Percentiles rank a stretch among this genome's conserved stretches.
These are phyloP conservation scores for Periconia sp. DNA, from an alignment of 2,329 filamentous ascomycete genomes.

Conservation along the genomic window DNA sequence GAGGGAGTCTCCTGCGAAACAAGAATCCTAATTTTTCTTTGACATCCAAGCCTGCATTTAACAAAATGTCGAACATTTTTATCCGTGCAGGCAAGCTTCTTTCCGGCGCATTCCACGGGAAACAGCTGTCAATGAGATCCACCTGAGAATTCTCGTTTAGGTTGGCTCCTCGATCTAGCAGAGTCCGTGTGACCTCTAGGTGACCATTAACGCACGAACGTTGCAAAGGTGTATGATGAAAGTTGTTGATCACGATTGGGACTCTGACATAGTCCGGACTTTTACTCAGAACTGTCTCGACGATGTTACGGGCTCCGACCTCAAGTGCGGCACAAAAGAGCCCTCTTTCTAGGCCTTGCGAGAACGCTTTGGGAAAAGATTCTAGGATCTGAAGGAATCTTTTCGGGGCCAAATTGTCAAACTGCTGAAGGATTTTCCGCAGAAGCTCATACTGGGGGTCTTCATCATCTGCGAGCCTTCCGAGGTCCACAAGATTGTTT, in stretches of 20 bases:
- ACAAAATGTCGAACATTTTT: too few relatives aligned
- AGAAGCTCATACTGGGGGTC: neutral
- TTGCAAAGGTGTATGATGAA: neutral
- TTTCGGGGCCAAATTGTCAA: neutral
- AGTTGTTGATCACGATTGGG: neutral
- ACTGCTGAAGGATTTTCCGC: neutral
- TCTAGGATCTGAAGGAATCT: neutral
- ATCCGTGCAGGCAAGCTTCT: too few relatives aligned
- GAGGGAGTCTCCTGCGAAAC: too few relatives aligned
- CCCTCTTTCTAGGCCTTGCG: neutral
- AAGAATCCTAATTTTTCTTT: too few relatives aligned
- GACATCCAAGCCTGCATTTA: too few relatives aligned
- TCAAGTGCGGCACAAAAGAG: slow-evolving; percentile 3
- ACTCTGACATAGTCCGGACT: neutral
- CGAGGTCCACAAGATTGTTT: slow-evolving; percentile 6
- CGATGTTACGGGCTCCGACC: neutral
- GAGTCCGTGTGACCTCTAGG: neutral
- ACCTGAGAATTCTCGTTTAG: neutral
- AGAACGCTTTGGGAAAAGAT: neutral
- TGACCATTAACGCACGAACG: neutral
- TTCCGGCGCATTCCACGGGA: too few relatives aligned
- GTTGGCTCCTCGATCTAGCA: neutral
- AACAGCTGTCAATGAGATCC: neutral
- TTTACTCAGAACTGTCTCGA: neutral
- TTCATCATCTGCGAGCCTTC: neutral